Evolutionary conservation across 805 yeast genomes (phyloP), one percentile per base, ranked within the genome.

Genomic region (Metschnikowia hibisci): DNA sequence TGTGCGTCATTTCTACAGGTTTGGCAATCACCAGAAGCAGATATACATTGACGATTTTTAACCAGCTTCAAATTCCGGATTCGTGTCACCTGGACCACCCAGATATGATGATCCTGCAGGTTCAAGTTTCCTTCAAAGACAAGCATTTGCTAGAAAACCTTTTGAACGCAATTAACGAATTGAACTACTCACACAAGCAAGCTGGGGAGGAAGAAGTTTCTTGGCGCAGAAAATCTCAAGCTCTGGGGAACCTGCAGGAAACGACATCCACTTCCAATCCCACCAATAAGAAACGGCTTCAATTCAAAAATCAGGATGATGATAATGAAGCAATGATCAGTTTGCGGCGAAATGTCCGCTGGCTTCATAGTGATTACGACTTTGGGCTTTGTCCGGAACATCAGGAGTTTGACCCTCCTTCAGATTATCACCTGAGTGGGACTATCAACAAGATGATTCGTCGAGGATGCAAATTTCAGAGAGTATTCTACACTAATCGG

Each of bases 361-460:
- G 56, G 56, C 47, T 52, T 7, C 44, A 46, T 32, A 48, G 54
- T 25, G 56, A 52, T 36, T 25, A 26, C 12, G 46, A 47, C 32
- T 45, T 44, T 23, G 36, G 44, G 4, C 45, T 52, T 12, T 45
- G 54, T 15, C 50, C 42, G 44, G 51, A 45, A 23, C 54, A 52
- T 12, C 49, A 47, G 29, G 44, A 34, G 5, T 50, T 45, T 20
- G 48, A 41, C n/a, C 9, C 22, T n/a, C 45, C 30, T 34, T 29
- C 42, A 13, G 37, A 26, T 16, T 51, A 50, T 31, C 51, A 51
- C n/a, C 51, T 40, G 42, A 44, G 50, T 6, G 16, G 13, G 7
- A 26, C 35, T 20, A 43, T 51, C 22, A 51, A 48, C 27, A 40
- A 16, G 15, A 36, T 51, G 45, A 23, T 40, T 14, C 13, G 16